phyloP scores from a whole-genome alignment of 768 basidiomycete genomes.

The Suillus luteus region DNA sequence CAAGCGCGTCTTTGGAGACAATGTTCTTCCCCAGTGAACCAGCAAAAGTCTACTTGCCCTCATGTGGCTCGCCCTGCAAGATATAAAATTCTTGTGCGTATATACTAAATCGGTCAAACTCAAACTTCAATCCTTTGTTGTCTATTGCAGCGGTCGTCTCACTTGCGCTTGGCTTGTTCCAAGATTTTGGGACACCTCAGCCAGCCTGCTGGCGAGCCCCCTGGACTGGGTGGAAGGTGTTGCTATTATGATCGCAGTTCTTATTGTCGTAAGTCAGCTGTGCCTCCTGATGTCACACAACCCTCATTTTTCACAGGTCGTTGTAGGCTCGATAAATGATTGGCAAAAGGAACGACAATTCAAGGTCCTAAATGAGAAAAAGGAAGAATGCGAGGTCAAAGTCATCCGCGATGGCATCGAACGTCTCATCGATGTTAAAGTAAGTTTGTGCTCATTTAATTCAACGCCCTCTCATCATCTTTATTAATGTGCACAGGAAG shows the following conservation, averaged over 20 bases:
- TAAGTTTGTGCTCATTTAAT: slow-evolving; percentile 26
- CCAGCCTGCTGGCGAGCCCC: slow-evolving; percentile 58
- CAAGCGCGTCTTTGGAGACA: slow-evolving; percentile 71
- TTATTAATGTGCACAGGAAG: slow-evolving; percentile 53
- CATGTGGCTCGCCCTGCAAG: slow-evolving; percentile 87
- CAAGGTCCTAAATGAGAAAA: slow-evolving; percentile 87
- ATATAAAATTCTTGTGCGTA: slow-evolving; percentile 85
- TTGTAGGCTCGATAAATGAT: slow-evolving; percentile 95
- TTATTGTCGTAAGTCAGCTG: slow-evolving; percentile 63
- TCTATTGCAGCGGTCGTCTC: slow-evolving; percentile 93
- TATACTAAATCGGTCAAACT: neutral
- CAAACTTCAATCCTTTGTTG: slow-evolving; percentile 53
- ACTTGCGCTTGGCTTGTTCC: slow-evolving; percentile 90
- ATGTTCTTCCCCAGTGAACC: slow-evolving; percentile 69
- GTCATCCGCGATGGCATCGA: slow-evolving; percentile 75
- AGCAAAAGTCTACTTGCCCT: slow-evolving; percentile 70
- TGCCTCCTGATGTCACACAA: neutral
- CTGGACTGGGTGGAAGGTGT: slow-evolving; percentile 98
- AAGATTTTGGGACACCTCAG: slow-evolving; percentile 76
- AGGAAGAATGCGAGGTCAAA: slow-evolving; percentile 90
- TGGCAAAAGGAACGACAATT: slow-evolving; percentile 99
- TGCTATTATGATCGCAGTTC: slow-evolving; percentile 74
- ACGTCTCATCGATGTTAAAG: slow-evolving; percentile 79
- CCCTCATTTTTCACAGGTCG: slow-evolving; percentile 47
- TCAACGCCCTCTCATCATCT: neutral